Evolutionary conservation across 306 rosid species (phyloP).

Genomic region (Cucurbita ficifolia): DNA sequence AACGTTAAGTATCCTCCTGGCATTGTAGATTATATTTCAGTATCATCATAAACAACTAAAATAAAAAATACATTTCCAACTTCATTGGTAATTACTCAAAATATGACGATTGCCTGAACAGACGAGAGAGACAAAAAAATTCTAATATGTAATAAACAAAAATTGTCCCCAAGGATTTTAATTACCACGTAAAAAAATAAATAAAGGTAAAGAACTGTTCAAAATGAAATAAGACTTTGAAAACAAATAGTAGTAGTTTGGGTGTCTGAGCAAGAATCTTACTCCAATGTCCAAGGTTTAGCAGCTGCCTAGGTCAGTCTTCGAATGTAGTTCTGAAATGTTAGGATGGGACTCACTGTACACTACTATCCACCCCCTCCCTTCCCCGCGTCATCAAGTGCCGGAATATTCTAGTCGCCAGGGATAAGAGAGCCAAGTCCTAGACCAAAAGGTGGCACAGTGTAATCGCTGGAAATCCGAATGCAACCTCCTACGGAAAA

Average conservation of each 20-base stretch:
- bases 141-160: not conserved
- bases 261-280: constrained; percentile 36
- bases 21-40: not conserved
- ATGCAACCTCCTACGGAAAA: too few species aligned
- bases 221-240: not conserved
- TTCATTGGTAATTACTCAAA: not conserved
- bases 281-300: constrained; percentile 83
- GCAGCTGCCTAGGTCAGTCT: constrained; percentile 64
- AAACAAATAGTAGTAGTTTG: not conserved
- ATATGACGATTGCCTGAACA: not conserved
- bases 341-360: constrained; percentile 66
- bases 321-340: constrained; percentile 53
- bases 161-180: not conserved
- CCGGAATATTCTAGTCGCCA: not conserved
- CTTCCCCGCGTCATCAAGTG: constrained; percentile 39
- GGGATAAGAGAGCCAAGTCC: too few species aligned
- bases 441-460: too few species aligned
- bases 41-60: not conserved
- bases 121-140: not conserved
- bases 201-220: not conserved
- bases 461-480: too few species aligned
- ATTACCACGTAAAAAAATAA: not conserved
- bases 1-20: too few species aligned
- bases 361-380: constrained; percentile 69
- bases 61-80: not conserved